phyloP scores from a whole-genome alignment of 1,139 yeast species.

The Pneumocystis canis region DNA sequence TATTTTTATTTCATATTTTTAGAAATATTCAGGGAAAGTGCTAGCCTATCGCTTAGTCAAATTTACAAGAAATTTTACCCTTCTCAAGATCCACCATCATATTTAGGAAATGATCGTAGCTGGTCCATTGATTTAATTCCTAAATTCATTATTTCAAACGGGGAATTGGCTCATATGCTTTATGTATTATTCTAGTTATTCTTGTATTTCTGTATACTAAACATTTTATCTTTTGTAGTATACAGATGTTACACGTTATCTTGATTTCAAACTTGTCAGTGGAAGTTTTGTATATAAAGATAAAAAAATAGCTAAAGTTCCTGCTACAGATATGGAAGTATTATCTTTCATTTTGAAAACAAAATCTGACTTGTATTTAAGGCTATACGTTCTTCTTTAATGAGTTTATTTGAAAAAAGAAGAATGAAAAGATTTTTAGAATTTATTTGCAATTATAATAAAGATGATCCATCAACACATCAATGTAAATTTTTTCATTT shows the following conservation, averaged over 20 bases:
- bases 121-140: conserved; percentile 98
- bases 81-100: conserved; percentile 47
- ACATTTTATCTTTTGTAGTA: conserved; percentile 27
- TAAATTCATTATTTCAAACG: conserved; percentile 93
- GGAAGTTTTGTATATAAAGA: conserved; percentile 89
- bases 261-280: conserved; percentile 88
- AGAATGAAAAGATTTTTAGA: conserved; percentile 86
- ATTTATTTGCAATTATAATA: conserved; percentile 70
- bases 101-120: conserved; percentile 82
- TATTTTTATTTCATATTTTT: neutral
- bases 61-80: conserved; percentile 33
- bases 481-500: conserved; percentile 33
- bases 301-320: conserved; percentile 89
- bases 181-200: conserved; percentile 9
- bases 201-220: conserved; percentile 25
- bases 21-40: conserved; percentile 33
- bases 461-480: conserved; percentile 65
- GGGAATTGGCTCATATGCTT: conserved; percentile 87
- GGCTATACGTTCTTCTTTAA: conserved; percentile 77
- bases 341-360: neutral
- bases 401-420: conserved; percentile 94
- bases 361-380: conserved; percentile 27
- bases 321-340: conserved; percentile 53
- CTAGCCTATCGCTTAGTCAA: conserved; percentile 45
- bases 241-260: conserved; percentile 88